These are phyloP conservation scores for Allium cepa DNA, from an alignment of 106 monocot genomes.

Conservation along the genomic window DNA sequence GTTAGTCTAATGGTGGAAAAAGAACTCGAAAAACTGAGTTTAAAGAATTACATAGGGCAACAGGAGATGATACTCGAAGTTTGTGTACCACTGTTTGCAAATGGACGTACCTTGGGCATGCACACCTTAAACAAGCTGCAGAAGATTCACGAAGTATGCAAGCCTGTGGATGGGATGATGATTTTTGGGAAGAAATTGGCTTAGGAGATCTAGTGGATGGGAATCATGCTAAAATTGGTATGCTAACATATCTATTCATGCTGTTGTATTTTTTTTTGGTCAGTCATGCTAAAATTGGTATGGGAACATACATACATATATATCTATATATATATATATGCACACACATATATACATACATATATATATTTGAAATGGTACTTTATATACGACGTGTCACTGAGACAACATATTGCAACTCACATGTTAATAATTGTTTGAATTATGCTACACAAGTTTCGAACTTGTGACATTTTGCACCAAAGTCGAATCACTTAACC, in stretches of 20 bases:
- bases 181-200: constrained; percentile 94
- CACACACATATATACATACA: too few species aligned
- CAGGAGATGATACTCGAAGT: constrained; percentile 97
- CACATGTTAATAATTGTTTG: too few species aligned
- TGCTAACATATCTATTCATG: background rate
- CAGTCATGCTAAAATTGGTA: too few species aligned
- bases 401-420: too few species aligned
- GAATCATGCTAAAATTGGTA: constrained; percentile 94
- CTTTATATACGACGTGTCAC: too few species aligned
- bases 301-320: too few species aligned
- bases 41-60: constrained; percentile 54
- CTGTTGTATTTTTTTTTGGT: background rate
- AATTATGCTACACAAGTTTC: too few species aligned
- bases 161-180: constrained; percentile 96
- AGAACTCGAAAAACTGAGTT: background rate
- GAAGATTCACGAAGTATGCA: constrained; percentile 77
- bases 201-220: constrained; percentile 85
- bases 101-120: constrained; percentile 98
- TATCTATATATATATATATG: too few species aligned
- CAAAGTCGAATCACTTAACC: too few species aligned
- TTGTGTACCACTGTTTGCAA: constrained; percentile 97
- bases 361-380: too few species aligned
- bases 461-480: too few species aligned
- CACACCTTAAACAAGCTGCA: constrained; percentile 60
- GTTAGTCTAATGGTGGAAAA: background rate